These are phyloP conservation scores for Oryza punctata DNA, from an alignment of 176 grass and related monocot genomes.

Conservation along the genomic window DNA sequence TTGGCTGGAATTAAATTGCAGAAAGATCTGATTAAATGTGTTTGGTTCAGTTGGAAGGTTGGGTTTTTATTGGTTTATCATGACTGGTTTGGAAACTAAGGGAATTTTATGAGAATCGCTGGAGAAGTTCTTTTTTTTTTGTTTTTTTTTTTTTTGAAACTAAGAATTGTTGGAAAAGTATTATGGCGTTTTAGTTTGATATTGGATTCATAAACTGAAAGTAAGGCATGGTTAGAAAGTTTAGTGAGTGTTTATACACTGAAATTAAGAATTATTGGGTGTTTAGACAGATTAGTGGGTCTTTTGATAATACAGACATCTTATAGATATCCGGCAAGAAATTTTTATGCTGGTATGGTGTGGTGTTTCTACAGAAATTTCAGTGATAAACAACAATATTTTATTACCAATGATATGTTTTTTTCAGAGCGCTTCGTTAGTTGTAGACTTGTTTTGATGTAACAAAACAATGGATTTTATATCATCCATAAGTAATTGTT, in stretches of 20 bases:
- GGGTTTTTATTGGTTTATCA: constrained; percentile 3
- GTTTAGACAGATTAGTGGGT: not conserved
- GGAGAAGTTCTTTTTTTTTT: no score
- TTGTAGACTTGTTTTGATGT: not conserved
- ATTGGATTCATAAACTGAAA: not conserved
- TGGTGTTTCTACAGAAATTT: not conserved
- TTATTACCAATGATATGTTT: not conserved
- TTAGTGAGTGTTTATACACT: no score
- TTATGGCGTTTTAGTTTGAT: not conserved
- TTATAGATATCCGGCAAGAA: no score
- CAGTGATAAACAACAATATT: not conserved
- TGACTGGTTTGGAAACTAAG: constrained; percentile 11
- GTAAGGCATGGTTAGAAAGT: not conserved
- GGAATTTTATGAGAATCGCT: not conserved
- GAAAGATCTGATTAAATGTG: not conserved
- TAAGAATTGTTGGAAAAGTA: not conserved
- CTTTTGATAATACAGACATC: not conserved
- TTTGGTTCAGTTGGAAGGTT: not conserved
- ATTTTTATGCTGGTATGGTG: not conserved
- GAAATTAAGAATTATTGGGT: no score
- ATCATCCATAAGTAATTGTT: not conserved
- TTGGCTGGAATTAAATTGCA: not conserved
- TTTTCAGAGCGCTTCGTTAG: not conserved
- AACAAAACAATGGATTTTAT: not conserved
- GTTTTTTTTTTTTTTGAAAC: no score